Conservation (phyloP, 495 filamentous ascomycete species). For the Extremus antarcticus region DNA sequence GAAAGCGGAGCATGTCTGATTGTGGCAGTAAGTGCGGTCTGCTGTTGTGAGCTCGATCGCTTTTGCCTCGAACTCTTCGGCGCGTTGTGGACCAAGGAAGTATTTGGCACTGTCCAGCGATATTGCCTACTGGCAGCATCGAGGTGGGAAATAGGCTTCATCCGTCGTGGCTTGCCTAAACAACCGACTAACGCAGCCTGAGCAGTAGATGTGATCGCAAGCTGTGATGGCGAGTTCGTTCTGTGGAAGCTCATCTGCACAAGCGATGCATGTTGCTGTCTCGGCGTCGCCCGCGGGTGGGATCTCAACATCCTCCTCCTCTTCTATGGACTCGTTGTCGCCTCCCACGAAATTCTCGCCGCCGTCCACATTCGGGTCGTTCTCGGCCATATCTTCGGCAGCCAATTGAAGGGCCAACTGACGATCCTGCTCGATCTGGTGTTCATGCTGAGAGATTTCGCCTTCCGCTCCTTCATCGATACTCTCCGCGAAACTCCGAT, state of each 20-base stretch:
- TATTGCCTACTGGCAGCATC: slow-evolving; percentile 39
- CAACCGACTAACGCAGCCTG: slow-evolving; percentile 32
- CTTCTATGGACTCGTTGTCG: too few species aligned
- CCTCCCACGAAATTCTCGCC: too few species aligned
- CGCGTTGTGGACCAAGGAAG: slow-evolving; percentile 26
- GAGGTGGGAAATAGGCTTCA: slow-evolving; percentile 42
- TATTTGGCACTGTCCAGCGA: slow-evolving; percentile 24
- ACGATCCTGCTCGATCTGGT: background rate
- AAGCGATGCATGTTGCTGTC: background rate
- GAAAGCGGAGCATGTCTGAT: slow-evolving; percentile 34
- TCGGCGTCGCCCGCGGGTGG: background rate
- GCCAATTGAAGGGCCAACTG: background rate
- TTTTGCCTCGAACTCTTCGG: slow-evolving; percentile 31
- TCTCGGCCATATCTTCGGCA: background rate
- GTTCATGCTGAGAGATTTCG: background rate
- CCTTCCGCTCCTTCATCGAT: background rate
- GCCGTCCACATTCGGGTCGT: background rate
- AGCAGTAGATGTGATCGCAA: slow-evolving; percentile 38
- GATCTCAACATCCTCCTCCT: background rate
- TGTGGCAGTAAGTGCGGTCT: slow-evolving; percentile 41
- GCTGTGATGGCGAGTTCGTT: background rate
- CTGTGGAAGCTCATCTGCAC: background rate
- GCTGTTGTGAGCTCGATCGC: slow-evolving; percentile 36
- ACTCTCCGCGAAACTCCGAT: background rate
- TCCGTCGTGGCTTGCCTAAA: slow-evolving; percentile 35